Base-by-base conservation (phyloP, 192 early-diverging fungal species). In the Coemansia biformis region DNA sequence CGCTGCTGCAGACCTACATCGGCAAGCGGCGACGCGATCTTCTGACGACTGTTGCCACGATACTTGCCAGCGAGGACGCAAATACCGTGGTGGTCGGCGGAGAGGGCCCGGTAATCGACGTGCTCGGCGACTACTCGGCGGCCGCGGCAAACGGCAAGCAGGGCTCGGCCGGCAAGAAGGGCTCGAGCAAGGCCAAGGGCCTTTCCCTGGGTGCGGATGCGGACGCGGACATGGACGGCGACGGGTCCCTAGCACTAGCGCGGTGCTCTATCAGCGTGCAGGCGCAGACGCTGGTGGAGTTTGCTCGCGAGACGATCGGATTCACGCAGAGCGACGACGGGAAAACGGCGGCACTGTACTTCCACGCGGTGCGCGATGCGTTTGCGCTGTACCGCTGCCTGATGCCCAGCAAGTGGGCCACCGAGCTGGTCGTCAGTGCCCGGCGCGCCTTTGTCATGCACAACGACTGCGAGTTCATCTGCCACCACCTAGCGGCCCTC, bases 391-490 rank as follows among this genome's bases (percentile, higher is more conserved):
- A 61, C 23, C 56, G 61, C 37, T 57, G 57, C 21, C 57, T 73
- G 48, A 45, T 59, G 21, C 69, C 57, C 7, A 19, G 42, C 23
- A 22, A 39, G 15, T 49, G 45, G 45, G 38, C 47, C 4, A 26
- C 60, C 26, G 44, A 45, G 15, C 41, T 59, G 23, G 28, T 54
- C 15, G 42, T 40, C 11, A 44, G 51, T 40, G 47, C 55, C 13
- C 63, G 59, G 52, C 60, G 47, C 8, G 65, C 58, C 17, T 61
- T 76, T 52, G 49, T 76, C 32, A 19, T 65, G 34, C 48, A 55
- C 46, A 69, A 61, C 40, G 73, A 76, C 51, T 76, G 73, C 48
- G 61, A 64, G 40, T 76, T 47, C 44, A 54, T 69, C 26, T 52
- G 42, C 34, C 73, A 64, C 37, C 57, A 69, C 38, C 34, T 76